These are phyloP conservation scores for Pseudotulostoma volvatum DNA, from an alignment of 495 filamentous ascomycete species.

Conservation along the genomic window DNA sequence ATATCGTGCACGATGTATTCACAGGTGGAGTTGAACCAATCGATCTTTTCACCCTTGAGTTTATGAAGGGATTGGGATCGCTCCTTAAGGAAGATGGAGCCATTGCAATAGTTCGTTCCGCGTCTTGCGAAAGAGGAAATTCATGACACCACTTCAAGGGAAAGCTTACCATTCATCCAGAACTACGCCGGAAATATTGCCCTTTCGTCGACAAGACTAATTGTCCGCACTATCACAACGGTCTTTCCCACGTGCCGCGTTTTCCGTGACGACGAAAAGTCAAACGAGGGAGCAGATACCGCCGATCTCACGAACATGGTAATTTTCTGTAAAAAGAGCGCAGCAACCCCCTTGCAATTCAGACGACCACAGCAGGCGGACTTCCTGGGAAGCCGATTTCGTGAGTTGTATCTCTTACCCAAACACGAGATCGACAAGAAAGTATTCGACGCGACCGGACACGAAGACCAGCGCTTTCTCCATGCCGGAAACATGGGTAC, in stretches of 20 bases:
- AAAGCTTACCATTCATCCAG: conserved; percentile 25
- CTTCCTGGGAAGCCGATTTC: conserved; percentile 50
- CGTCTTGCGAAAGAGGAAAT: too few species aligned
- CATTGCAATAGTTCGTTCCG: conserved; percentile 73
- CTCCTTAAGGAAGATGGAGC: conserved; percentile 66
- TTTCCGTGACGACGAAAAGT: conserved; percentile 55
- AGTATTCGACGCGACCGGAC: conserved; percentile 23
- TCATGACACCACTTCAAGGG: too few species aligned
- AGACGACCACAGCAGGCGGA: conserved; percentile 49
- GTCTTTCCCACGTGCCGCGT: conserved; percentile 71
- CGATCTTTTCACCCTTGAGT: conserved; percentile 71
- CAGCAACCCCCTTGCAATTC: conserved; percentile 40
- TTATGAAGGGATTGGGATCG: conserved; percentile 47
- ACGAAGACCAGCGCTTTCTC: conserved; percentile 24
- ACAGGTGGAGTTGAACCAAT: conserved; percentile 88
- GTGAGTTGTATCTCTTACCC: conserved; percentile 54
- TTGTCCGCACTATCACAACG: conserved; percentile 52
- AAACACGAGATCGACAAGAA: conserved; percentile 49
- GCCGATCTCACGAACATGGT: conserved; percentile 84
- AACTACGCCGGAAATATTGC: conserved; percentile 93
- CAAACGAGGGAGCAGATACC: conserved; percentile 22
- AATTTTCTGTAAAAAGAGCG: conserved; percentile 36
- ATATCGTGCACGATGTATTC: conserved; percentile 97
- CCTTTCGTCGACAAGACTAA: conserved; percentile 49
- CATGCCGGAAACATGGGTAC: conserved; percentile 38